Evolutionary conservation across 345 rosid genomes (phyloP).

Genomic region (Corymbia maculata): DNA sequence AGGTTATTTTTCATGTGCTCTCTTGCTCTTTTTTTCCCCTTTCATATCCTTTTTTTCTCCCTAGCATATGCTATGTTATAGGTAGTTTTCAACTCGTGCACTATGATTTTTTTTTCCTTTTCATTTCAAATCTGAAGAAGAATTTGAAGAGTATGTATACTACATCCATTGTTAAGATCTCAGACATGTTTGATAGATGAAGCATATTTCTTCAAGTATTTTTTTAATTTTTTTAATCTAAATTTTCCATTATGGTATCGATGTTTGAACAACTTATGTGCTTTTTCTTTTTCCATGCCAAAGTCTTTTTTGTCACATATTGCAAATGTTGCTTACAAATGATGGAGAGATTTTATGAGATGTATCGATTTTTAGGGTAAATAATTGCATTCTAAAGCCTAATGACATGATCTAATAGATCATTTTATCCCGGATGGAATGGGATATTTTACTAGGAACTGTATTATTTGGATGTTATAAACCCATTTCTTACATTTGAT

Average conservation of each 20-base stretch:
- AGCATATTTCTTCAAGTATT: background rate
- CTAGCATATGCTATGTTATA: background rate
- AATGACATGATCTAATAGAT: background rate
- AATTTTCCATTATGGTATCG: background rate
- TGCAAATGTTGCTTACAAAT: no score
- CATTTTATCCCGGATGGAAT: rapidly evolving
- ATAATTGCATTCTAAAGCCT: rapidly evolving
- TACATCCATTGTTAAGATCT: background rate
- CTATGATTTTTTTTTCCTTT: background rate
- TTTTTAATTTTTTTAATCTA: background rate
- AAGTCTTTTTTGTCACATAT: no score
- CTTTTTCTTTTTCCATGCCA: background rate
- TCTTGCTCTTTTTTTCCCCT: background rate
- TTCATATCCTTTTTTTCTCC: background rate
- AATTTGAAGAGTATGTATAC: background rate
- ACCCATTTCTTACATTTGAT: background rate
- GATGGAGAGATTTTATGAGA: no score
- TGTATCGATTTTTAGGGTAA: background rate
- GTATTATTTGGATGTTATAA: background rate
- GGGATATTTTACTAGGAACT: background rate
- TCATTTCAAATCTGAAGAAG: background rate
- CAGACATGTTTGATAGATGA: background rate
- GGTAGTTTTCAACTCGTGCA: background rate
- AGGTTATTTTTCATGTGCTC: background rate
- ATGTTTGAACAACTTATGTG: background rate